phyloP scores from a whole-genome alignment of 345 rosid species.

The Arabis hirsuta region DNA sequence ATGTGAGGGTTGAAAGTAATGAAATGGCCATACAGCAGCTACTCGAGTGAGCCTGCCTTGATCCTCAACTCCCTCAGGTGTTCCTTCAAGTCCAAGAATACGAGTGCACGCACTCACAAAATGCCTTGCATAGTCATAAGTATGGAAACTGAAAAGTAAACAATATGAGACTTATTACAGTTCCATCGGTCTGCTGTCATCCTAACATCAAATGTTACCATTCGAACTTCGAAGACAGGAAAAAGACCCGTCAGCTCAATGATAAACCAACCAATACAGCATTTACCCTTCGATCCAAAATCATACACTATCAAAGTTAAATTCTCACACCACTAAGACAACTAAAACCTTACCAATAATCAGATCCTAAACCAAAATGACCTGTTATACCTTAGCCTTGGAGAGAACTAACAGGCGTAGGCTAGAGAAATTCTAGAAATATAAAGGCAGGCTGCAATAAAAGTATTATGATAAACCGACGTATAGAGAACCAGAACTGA shows the following conservation, averaged over 20 bases:
- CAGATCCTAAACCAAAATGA: neutral
- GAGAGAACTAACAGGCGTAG: too few species aligned
- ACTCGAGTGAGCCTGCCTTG: conserved; percentile 97
- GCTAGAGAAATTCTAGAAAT: too few species aligned
- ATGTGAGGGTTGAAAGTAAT: conserved; percentile 29
- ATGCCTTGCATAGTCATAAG: conserved; percentile 98
- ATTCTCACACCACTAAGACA: conserved; percentile 3
- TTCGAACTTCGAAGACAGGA: too few species aligned
- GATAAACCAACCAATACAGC: conserved; percentile 1
- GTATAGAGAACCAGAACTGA: too few species aligned
- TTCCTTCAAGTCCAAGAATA: conserved; percentile 98
- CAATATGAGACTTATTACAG: conserved; percentile 9
- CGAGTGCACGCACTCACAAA: conserved; percentile 99
- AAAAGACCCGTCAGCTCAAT: neutral
- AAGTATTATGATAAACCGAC: too few species aligned
- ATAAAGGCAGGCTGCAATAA: too few species aligned
- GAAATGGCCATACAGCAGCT: conserved; percentile 76
- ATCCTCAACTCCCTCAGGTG: conserved; percentile 99
- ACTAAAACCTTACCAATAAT: neutral
- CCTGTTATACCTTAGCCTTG: neutral
- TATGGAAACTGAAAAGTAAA: conserved; percentile 74
- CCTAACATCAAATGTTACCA: too few species aligned
- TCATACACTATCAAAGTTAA: neutral
- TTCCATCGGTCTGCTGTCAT: conserved; percentile 3
- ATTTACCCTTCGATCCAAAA: neutral